Evolutionary conservation across 2,329 filamentous ascomycete species (phyloP).

Genomic region (Rutstroemia sp.): DNA sequence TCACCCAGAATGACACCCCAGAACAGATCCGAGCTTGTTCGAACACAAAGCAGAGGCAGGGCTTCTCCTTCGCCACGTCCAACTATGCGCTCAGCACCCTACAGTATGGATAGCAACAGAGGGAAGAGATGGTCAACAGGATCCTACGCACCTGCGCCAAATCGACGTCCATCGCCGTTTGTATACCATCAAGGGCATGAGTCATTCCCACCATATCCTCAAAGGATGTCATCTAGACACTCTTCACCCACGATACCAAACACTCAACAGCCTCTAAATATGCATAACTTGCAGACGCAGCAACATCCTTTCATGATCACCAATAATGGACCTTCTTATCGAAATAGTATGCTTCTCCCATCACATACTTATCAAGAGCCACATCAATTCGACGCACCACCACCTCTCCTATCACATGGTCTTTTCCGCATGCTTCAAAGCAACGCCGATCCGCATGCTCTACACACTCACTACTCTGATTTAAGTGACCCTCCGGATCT

Average conservation of each 20-base stretch:
- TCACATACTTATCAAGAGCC: conserved; percentile 42
- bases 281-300: conserved; percentile 48
- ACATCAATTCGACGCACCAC: conserved; percentile 49
- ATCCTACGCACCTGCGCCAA: conserved; percentile 54
- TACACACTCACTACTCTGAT: conserved; percentile 65
- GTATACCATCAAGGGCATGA: conserved; percentile 56
- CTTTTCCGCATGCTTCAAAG: conserved; percentile 68
- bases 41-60: conserved; percentile 59
- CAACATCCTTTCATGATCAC: conserved; percentile 49
- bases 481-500: conserved; percentile 71
- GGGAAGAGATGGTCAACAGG: conserved; percentile 75
- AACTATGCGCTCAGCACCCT: conserved; percentile 61
- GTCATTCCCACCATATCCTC: conserved; percentile 43
- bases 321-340: conserved; percentile 42
- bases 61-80: conserved; percentile 66
- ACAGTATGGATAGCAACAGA: conserved; percentile 58
- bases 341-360: conserved; percentile 53
- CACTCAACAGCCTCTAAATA: conserved; percentile 38
- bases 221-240: conserved; percentile 47
- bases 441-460: conserved; percentile 61
- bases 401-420: conserved; percentile 60
- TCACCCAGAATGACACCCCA: conserved; percentile 61
- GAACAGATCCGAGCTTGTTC: conserved; percentile 51
- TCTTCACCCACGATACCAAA: conserved; percentile 38
- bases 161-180: conserved; percentile 50